Evolutionary conservation across 768 basidiomycete genomes (phyloP), one percentile per base, ranked within the genome.

Genomic region (Pleurotus salmoneostramineus): DNA sequence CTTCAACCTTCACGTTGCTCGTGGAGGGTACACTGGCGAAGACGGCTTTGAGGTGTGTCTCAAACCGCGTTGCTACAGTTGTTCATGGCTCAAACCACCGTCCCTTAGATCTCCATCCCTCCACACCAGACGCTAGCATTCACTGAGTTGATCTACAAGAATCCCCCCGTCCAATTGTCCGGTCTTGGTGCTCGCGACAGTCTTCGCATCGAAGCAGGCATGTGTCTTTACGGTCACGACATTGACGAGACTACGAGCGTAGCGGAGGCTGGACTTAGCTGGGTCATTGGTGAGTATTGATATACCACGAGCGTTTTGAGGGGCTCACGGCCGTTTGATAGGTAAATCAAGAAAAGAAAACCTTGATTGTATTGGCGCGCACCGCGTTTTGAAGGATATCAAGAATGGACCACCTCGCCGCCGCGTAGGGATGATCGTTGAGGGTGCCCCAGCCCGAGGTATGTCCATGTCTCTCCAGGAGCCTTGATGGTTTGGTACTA

Each of bases 1-100:
- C 3, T 83, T 86, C 63, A 87, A 85, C 66, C 81, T 92, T 36
- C 94, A 98, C 67, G 84, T 98, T 33, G 91, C 94, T 6, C 85
- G 97, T 12, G 93, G 94, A 32, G 97, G 97, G 4, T 99, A 99
- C 73, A 98, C 97, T 0, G 97, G 97, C 8, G 97, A 99, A 73
- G 97, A 99, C 71, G 97, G 97, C 0, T 98, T 99, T 63, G 97
- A 99, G 80, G 94, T 87, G 27, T 58, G 61, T 61, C 51, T 1
- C 34, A 27, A 27, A 27, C 21, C 21, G 21, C 21, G 21, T 27
- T 27, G 21, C 21, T 27, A 27, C 21, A 27, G 21, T 3, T 27
- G 3, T 27, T 27, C 3, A 37, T 31, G 54, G 58, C 40, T 52
- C 7, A 59, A 59, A 27, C 12, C 47, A 27, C 21, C 3, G 3